A percentile compares a stretch with the other conserved stretches of the same genome.
phyloP scores from a whole-genome alignment of 768 basidiomycete species.

The Lactarius tabidus region DNA sequence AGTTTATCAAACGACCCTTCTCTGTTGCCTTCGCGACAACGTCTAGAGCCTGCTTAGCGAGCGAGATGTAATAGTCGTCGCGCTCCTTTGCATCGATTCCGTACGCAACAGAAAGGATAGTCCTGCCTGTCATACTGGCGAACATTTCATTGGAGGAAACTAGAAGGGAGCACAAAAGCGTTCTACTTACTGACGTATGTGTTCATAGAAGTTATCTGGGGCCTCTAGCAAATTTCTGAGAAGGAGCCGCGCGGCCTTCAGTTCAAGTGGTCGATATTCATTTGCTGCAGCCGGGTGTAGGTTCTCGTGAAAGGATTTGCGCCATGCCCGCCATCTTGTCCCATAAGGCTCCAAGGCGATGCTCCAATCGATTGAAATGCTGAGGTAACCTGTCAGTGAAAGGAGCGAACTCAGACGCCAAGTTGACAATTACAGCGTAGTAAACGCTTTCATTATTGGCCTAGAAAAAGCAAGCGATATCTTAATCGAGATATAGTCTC shows the following conservation, averaged over 20 bases:
- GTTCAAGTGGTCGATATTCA: slow-evolving; percentile 9
- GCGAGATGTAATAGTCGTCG: slow-evolving; percentile 37
- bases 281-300: slow-evolving; percentile 37
- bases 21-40: slow-evolving; percentile 24
- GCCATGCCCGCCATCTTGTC: slow-evolving; percentile 39
- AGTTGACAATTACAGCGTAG: neutral
- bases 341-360: slow-evolving; percentile 41
- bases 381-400: slow-evolving; percentile 22
- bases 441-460: slow-evolving; percentile 6
- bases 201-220: slow-evolving; percentile 39
- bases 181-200: slow-evolving; percentile 36
- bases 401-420: neutral
- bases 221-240: slow-evolving; percentile 33
- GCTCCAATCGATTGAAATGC: slow-evolving; percentile 42
- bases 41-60: slow-evolving; percentile 27
- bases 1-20: slow-evolving; percentile 46
- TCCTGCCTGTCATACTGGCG: slow-evolving; percentile 39
- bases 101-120: slow-evolving; percentile 43
- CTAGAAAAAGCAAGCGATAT: neutral
- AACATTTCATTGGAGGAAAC: neutral
- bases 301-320: slow-evolving; percentile 41
- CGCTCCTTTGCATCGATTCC: slow-evolving; percentile 40
- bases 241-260: slow-evolving; percentile 31
- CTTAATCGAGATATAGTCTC: neutral
- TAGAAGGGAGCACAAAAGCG: neutral